Evolutionary conservation across 805 yeast species (phyloP), one percentile per base, ranked within the genome.

Genomic region (Isabelozyma gotoi): DNA sequence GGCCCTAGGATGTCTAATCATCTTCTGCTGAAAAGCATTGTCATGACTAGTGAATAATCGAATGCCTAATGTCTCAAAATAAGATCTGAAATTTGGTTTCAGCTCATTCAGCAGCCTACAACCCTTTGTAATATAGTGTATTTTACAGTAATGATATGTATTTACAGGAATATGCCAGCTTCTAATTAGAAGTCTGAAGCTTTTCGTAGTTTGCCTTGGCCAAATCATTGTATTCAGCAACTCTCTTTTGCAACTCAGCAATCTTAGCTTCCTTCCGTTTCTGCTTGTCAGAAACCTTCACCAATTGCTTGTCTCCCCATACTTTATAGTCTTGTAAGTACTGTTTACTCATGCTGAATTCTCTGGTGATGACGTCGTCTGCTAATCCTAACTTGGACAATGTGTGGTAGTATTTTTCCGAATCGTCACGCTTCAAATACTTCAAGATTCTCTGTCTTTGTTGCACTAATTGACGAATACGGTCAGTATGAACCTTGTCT

Each of bases 321-420:
- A 86, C 80, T 60, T 82, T 72, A 68, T 77, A 86, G 57, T 84
- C 86, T 64, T 87, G 87, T 80, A 85, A 78, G 68, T 87, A 87
- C 57, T 79, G 80, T 63, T 75, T 82, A 54, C 82, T 87, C 82
- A 88, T 77, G 63, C 80, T 81, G 71, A 92, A 92, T 72, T 91
- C 97, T 57, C 78, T 73, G 42, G 78, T 79, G 18, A 90, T 82
- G 21, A 83, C 83, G 44, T 77, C 84, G 65, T 92, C 98, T 33
- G 86, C 81, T 49, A 92, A 74, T 1, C 98, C 99, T 43, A 92
- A 73, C 65, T 89, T 90, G 56, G 85, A 86, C 48, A 92, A 82
- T 36, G 96, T 76, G 83, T 89, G 84, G 65, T 78, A 88, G 70
- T 94, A 92, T 56, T 84, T 78, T 62, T 88, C 79, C 12, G 97